These are phyloP conservation scores for Sporothrix protearum DNA, from an alignment of 2,329 filamentous ascomycete genomes.

Conservation along the genomic window DNA sequence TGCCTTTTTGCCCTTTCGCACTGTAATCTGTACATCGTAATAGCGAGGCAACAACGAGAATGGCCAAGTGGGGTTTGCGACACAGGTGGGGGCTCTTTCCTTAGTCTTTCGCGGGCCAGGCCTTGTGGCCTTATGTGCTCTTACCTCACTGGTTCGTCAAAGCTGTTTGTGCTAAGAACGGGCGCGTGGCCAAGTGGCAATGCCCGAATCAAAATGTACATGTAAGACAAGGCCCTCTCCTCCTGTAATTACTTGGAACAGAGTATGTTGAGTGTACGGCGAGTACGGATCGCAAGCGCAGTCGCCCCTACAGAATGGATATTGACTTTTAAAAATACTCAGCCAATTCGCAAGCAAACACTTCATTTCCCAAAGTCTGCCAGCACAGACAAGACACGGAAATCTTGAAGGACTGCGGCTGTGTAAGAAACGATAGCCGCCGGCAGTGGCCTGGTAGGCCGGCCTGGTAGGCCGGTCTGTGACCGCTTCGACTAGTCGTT, in stretches of 20 bases:
- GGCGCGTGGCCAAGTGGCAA: neutral
- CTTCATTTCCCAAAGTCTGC: neutral
- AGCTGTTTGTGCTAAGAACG: neutral
- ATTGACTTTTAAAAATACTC: neutral
- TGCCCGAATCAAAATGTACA: neutral
- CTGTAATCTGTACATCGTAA: too few relatives aligned
- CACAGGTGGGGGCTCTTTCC: neutral
- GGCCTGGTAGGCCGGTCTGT: neutral
- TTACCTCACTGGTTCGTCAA: neutral
- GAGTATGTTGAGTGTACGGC: too few relatives aligned
- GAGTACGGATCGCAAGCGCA: neutral
- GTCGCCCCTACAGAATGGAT: neutral
- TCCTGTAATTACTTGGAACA: neutral
- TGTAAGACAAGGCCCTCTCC: neutral
- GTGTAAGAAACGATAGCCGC: conserved; percentile 15
- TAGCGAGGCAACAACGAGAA: conserved; percentile 6
- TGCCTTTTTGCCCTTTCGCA: neutral
- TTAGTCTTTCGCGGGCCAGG: neutral
- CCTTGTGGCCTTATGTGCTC: neutral
- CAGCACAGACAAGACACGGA: neutral
- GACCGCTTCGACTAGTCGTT: neutral
- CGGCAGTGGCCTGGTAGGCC: neutral
- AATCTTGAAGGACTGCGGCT: neutral
- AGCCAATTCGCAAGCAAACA: neutral
- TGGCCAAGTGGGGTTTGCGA: conserved; percentile 15